phyloP scores from a whole-genome alignment of 192 early-diverging fungal genomes.

The Linnemannia zychae region DNA sequence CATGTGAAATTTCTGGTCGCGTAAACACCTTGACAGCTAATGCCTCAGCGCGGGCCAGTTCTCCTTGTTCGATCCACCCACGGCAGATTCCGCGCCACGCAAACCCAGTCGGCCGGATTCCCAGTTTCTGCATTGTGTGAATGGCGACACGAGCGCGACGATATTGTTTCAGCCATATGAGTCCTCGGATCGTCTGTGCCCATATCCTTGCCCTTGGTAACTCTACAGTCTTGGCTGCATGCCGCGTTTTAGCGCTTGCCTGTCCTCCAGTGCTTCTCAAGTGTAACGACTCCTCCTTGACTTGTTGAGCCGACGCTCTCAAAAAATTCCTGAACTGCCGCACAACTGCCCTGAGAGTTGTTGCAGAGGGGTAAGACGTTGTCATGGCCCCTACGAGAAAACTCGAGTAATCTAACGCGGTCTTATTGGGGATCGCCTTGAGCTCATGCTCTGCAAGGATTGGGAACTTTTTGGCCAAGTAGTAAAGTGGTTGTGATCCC shows the following conservation, averaged over 20 bases:
- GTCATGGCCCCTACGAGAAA: constrained; percentile 45
- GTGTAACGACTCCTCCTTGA: neutral
- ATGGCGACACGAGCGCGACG: constrained; percentile 43
- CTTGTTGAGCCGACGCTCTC: constrained; percentile 19
- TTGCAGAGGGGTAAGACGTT: constrained; percentile 42
- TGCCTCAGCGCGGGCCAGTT: constrained; percentile 43
- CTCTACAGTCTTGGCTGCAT: constrained; percentile 6
- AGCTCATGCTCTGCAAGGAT: constrained; percentile 49
- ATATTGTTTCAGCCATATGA: constrained; percentile 52
- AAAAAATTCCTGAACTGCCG: constrained; percentile 54
- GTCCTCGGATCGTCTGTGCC: constrained; percentile 37
- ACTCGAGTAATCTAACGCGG: constrained; percentile 50
- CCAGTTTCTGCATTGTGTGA: constrained; percentile 41
- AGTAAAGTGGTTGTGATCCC: constrained; percentile 48
- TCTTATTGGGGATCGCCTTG: constrained; percentile 27
- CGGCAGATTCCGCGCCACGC: constrained; percentile 50
- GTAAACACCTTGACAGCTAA: constrained; percentile 45
- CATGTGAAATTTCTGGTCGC: constrained; percentile 36
- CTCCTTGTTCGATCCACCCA: constrained; percentile 50
- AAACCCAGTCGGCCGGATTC: constrained; percentile 49
- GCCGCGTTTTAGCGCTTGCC: neutral
- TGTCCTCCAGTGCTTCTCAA: neutral
- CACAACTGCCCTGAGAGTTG: constrained; percentile 33
- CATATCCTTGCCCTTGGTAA: constrained; percentile 46
- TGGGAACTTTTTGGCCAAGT: constrained; percentile 41